Conservation (phyloP, 2,329 filamentous ascomycete species). For the Eurotiales sp. region DNA sequence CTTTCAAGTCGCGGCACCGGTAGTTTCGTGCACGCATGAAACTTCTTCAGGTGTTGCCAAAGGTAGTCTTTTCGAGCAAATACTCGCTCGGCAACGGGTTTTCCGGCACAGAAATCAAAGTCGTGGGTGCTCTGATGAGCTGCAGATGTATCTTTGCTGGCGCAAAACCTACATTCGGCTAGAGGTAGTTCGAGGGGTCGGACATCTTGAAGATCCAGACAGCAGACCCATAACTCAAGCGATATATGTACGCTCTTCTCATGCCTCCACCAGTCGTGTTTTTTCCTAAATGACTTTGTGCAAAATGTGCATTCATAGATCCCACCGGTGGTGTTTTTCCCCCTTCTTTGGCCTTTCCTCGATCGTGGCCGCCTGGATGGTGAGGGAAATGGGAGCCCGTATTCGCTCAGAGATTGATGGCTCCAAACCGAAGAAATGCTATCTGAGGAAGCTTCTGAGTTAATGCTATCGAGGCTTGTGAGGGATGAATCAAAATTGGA, state of each 20-base stretch:
- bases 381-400: too few relatives aligned
- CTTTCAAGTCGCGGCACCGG: conserved; percentile 42
- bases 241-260: conserved; percentile 49
- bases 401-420: too few relatives aligned
- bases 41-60: conserved; percentile 55
- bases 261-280: conserved; percentile 50
- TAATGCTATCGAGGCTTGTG: too few relatives aligned
- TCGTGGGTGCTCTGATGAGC: conserved; percentile 51
- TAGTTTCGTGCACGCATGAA: conserved; percentile 48
- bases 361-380: too few relatives aligned
- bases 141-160: conserved; percentile 37
- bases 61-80: conserved; percentile 58
- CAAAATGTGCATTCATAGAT: conserved; percentile 49
- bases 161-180: conserved; percentile 48
- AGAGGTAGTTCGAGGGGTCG: conserved; percentile 8
- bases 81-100: conserved; percentile 48
- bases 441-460: too few relatives aligned
- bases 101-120: conserved; percentile 50
- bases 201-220: conserved; percentile 20
- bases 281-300: conserved; percentile 45
- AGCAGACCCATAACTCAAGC: conserved; percentile 42
- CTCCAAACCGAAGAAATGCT: too few relatives aligned
- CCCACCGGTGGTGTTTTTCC: conserved; percentile 9
- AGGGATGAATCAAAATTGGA: too few relatives aligned
- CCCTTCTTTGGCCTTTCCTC: conserved; percentile 9